These are phyloP conservation scores for Phytophthora sp. DNA, from an alignment of 352 stramenopile species.

Conservation along the genomic window DNA sequence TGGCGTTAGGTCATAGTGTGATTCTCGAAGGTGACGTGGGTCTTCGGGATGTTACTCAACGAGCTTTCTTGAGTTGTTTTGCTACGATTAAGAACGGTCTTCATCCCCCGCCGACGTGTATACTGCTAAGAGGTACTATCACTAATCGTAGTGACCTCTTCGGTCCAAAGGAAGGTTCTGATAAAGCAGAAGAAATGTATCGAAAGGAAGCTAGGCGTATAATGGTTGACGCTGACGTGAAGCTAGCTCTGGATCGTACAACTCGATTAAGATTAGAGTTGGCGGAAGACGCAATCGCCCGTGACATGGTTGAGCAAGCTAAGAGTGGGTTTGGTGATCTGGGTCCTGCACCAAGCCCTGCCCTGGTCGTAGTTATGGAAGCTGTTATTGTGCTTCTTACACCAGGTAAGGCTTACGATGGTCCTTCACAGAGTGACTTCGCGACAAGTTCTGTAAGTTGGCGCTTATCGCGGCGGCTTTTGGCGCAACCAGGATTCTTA, in stretches of 20 bases:
- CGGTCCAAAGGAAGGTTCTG: constrained; percentile 10
- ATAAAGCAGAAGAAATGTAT: constrained; percentile 19
- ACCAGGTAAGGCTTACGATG: constrained; percentile 65
- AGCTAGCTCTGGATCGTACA: constrained; percentile 51
- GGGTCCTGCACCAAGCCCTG: constrained; percentile 7
- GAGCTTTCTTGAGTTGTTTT: constrained; percentile 66
- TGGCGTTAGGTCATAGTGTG: constrained; percentile 63
- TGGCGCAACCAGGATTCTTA: constrained; percentile 56
- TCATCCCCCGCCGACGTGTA: constrained; percentile 62
- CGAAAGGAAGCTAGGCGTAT: constrained; percentile 10
- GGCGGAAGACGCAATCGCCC: constrained; percentile 11
- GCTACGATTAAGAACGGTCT: constrained; percentile 68
- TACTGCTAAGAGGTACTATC: constrained; percentile 60
- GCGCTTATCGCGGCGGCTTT: constrained; percentile 60
- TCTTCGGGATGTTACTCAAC: constrained; percentile 61
- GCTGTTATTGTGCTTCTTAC: constrained; percentile 81
- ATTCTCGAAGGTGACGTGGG: constrained; percentile 82
- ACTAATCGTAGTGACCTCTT: constrained; percentile 51
- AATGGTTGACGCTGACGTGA: constrained; percentile 58
- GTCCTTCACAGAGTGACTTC: constrained; percentile 37
- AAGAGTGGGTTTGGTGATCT: neutral
- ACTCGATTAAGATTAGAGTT: constrained; percentile 26
- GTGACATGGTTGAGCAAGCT: constrained; percentile 23
- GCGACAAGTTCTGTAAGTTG: constrained; percentile 70
- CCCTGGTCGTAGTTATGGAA: constrained; percentile 79